A percentile compares a stretch with the other conserved stretches of the same genome.
Evolutionary conservation across 257 asterid species (phyloP).

Genomic region (Gentiana dahurica): DNA sequence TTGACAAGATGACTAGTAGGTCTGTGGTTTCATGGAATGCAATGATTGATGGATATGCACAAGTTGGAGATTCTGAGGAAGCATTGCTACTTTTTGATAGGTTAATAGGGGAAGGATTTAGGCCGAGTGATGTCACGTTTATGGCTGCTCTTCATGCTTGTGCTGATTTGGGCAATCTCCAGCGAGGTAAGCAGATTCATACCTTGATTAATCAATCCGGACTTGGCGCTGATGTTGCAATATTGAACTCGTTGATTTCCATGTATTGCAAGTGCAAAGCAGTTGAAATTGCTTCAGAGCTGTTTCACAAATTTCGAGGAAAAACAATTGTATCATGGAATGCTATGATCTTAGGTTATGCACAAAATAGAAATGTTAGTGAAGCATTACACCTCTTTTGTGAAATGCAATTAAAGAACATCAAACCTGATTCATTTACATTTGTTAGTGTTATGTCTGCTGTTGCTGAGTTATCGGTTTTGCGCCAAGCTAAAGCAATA

Average conservation of each 20-base stretch:
- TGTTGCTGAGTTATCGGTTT: constrained; percentile 68
- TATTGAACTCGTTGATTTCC: constrained; percentile 69
- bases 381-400: constrained; percentile 59
- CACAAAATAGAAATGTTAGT: constrained; percentile 50
- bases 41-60: constrained; percentile 83
- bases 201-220: constrained; percentile 31
- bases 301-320: constrained; percentile 34
- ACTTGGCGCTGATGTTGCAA: constrained; percentile 45
- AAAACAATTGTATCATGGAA: constrained; percentile 87
- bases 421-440: constrained; percentile 75
- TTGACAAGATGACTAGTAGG: constrained; percentile 50
- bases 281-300: constrained; percentile 47
- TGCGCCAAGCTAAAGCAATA: constrained; percentile 81
- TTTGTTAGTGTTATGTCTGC: constrained; percentile 74
- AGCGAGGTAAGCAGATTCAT: constrained; percentile 58
- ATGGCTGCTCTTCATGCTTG: constrained; percentile 84
- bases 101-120: constrained; percentile 52
- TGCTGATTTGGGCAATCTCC: constrained; percentile 40
- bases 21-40: constrained; percentile 86
- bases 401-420: constrained; percentile 42
- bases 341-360: constrained; percentile 77
- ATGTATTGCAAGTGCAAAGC: constrained; percentile 87
- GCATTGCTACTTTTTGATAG: constrained; percentile 53
- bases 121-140: constrained; percentile 64
- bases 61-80: constrained; percentile 58